Conservation (phyloP, 2,329 filamentous ascomycete genomes). For the Coleophoma eucalyptorum region DNA sequence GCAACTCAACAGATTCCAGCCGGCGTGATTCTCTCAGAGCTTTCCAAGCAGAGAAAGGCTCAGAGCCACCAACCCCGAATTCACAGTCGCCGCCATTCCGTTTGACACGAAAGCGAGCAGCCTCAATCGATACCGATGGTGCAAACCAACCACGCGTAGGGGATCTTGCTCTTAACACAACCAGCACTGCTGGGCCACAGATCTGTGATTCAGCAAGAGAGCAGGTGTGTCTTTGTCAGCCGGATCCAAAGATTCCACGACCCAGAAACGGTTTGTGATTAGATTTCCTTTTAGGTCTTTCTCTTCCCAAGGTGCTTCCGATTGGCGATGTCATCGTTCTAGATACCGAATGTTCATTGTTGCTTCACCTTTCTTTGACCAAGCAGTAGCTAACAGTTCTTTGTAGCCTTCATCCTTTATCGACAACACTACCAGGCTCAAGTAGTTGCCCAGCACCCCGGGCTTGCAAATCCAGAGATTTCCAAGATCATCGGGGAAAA, state of each 20-base stretch:
- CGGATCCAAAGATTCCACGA: slow-evolving; percentile 67
- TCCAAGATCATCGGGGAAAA: slow-evolving; percentile 90
- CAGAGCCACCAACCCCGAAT: slow-evolving; percentile 16
- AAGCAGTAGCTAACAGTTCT: slow-evolving; percentile 22
- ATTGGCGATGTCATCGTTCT: neutral
- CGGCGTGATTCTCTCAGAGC: slow-evolving; percentile 18
- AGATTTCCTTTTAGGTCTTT: slow-evolving; percentile 11
- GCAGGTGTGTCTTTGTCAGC: slow-evolving; percentile 65
- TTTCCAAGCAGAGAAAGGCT: slow-evolving; percentile 17
- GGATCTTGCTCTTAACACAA: slow-evolving; percentile 23
- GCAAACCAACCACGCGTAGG: slow-evolving; percentile 22
- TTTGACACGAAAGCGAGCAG: slow-evolving; percentile 27
- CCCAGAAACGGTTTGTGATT: slow-evolving; percentile 63
- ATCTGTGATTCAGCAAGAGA: slow-evolving; percentile 19
- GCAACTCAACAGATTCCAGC: slow-evolving; percentile 24
- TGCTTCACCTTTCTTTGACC: too few species aligned
- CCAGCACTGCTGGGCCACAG: slow-evolving; percentile 15
- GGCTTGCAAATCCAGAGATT: slow-evolving; percentile 90
- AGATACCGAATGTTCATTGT: too few species aligned
- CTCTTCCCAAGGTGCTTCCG: slow-evolving; percentile 11
- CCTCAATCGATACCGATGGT: slow-evolving; percentile 23
- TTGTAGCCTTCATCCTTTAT: slow-evolving; percentile 91
- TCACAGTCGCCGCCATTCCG: slow-evolving; percentile 18
- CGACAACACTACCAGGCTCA: slow-evolving; percentile 86
- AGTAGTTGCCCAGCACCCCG: slow-evolving; percentile 79